Conservation (phyloP, 169 alveolate genomes). For the Plasmodium malariae region DNA sequence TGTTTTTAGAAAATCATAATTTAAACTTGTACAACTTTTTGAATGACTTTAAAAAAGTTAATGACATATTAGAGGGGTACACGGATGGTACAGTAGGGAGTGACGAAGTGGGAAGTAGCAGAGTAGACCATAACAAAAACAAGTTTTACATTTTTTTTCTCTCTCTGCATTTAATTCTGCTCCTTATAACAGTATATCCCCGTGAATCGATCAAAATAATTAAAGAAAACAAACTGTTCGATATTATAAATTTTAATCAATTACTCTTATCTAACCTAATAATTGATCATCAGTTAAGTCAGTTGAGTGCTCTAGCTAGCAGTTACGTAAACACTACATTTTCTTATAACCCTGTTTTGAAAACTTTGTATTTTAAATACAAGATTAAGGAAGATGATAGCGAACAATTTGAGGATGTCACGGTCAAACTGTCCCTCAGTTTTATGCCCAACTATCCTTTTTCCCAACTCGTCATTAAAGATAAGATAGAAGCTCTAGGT, state of each 20-base stretch:
- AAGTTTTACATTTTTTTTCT: slow-evolving; percentile 35
- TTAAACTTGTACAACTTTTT: slow-evolving; percentile 19
- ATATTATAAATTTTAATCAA: slow-evolving; percentile 27
- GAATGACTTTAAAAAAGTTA: slow-evolving; percentile 5
- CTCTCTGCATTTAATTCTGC: slow-evolving; percentile 12
- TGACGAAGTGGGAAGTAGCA: background rate
- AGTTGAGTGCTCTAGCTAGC: slow-evolving; percentile 2
- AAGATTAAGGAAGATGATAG: slow-evolving; percentile 57
- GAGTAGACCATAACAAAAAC: background rate
- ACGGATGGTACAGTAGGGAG: background rate
- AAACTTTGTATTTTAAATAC: slow-evolving; percentile 38
- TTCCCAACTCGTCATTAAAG: slow-evolving; percentile 47
- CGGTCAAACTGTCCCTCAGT: slow-evolving; percentile 40
- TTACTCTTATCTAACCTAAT: slow-evolving; percentile 35
- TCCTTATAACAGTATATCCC: slow-evolving; percentile 50
- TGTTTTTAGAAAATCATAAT: slow-evolving; percentile 28
- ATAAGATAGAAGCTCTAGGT: slow-evolving; percentile 56
- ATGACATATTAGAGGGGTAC: background rate
- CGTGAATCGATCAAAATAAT: slow-evolving; percentile 34
- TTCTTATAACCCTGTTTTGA: slow-evolving; percentile 27
- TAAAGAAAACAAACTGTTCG: slow-evolving; percentile 25
- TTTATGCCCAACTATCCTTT: slow-evolving; percentile 65
- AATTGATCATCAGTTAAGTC: slow-evolving; percentile 30
- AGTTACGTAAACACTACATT: slow-evolving; percentile 21
- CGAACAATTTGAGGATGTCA: slow-evolving; percentile 43